Base-by-base conservation (phyloP, 2,329 filamentous ascomycete genomes). In the Lizonia empirigonia region DNA sequence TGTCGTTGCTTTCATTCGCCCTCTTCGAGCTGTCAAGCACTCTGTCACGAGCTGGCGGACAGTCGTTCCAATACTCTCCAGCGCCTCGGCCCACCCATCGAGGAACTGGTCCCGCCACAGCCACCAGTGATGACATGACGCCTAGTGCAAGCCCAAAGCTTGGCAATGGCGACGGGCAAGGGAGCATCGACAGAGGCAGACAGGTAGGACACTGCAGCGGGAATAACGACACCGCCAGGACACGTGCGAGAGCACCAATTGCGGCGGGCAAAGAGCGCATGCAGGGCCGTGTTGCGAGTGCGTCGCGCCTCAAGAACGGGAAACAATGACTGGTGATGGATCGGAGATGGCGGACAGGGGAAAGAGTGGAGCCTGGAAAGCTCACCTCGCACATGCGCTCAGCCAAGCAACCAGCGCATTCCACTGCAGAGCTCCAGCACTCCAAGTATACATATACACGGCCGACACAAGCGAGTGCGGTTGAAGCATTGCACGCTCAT, bases 341-440 rank as follows among this genome's bases (percentile, higher is more conserved):
- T n/a, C 18, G 32, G 16, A 19, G 12, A 34, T 3, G 18, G 32
- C 34, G 18, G 44, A 16, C 39, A 44, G 47, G 42, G 37, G 42
- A 41, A 51, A 51, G n/a, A 52, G 37, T 34, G 48, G 49, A 24
- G 41, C 37, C 36, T 15, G 16, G 12, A 49, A 30, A 36, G 41
- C 36, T 41, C 30, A 35, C 41, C 48, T 52, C 42, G 49, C 32
- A 52, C 49, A 52, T 52, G 49, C 49, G 49, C 27, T 40, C 49
- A 47, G 37, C 37, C 42, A 52, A 52, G 49, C 38, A n/a, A 27
- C 49, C 32, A 32, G 42, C 37, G 32, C 42, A 52, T 47, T 52
- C 49, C 49, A 16, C 29, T 12, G 38, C 13, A 1, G 26, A n/a
- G 26, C 2, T 4, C 7, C 9, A 9, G 7, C 7, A 10, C 24